Percentiles rank a stretch among this genome's conserved stretches.
Evolutionary conservation across 1,284 basidiomycete genomes (phyloP).

Genomic region (Rhodotorula sp.): DNA sequence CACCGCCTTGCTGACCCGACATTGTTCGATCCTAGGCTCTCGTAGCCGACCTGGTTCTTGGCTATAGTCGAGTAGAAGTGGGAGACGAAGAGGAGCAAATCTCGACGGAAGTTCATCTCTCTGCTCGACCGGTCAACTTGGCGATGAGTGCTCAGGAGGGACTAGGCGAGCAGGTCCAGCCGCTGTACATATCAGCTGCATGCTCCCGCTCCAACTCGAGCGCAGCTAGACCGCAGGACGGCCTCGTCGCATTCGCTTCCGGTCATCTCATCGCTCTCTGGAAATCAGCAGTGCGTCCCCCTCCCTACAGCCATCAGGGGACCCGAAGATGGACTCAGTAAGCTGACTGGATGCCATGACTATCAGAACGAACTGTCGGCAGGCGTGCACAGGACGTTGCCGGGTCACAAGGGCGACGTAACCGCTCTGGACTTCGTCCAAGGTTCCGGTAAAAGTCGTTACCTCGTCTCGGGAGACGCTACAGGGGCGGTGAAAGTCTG

Average conservation of each 20-base stretch:
- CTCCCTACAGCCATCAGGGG: not conserved
- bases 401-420: conserved; percentile 70
- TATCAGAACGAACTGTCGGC: conserved; percentile 55
- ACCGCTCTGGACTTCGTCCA: conserved; percentile 68
- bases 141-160: not conserved
- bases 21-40: not conserved
- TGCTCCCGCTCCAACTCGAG: conserved; percentile 64
- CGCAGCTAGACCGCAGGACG: conserved; percentile 56
- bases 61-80: not conserved
- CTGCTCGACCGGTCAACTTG: not conserved
- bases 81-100: not conserved
- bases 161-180: not conserved
- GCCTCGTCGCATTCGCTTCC: conserved; percentile 72
- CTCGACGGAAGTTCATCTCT: not conserved
- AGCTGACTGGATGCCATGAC: not conserved
- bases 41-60: not conserved
- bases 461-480: conserved; percentile 69
- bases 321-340: not conserved
- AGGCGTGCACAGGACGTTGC: conserved; percentile 67
- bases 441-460: conserved; percentile 27
- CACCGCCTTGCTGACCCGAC: not conserved
- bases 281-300: conserved; percentile 59
- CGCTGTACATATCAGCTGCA: conserved; percentile 71
- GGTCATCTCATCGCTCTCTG: conserved; percentile 75
- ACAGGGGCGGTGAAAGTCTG: conserved; percentile 57